phyloP scores from a whole-genome alignment of 139 green algal genomes.

The Chlamydomonas sphaeroides region DNA sequence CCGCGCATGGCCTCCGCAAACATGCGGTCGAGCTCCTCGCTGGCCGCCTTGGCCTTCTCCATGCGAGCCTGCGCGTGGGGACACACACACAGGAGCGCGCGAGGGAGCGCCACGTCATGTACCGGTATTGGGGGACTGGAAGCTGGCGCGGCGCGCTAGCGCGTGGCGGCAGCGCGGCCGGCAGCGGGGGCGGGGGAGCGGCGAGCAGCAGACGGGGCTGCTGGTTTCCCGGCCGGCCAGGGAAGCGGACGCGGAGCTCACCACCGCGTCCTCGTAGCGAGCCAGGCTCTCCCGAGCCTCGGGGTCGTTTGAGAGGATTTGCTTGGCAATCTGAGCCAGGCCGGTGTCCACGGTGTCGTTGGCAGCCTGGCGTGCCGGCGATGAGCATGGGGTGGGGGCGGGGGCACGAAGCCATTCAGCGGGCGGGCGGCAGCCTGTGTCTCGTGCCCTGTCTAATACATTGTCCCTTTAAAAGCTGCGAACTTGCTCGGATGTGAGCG shows the following conservation, averaged over 20 bases:
- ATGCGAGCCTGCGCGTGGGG: slow-evolving; percentile 40
- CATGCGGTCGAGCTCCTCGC: slow-evolving; percentile 64
- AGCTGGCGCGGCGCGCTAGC: too few relatives aligned
- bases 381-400: neutral
- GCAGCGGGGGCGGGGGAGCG: too few relatives aligned
- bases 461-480: neutral
- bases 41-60: slow-evolving; percentile 66
- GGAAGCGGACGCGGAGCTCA: neutral
- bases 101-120: too few relatives aligned
- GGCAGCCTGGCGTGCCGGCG: neutral
- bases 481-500: neutral
- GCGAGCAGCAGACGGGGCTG: too few relatives aligned
- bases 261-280: slow-evolving; percentile 51
- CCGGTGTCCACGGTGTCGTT: neutral
- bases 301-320: slow-evolving; percentile 46
- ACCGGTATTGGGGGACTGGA: too few relatives aligned
- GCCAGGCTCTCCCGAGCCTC: slow-evolving; percentile 42
- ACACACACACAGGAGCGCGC: too few relatives aligned
- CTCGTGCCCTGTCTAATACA: neutral
- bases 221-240: too few relatives aligned
- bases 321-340: slow-evolving; percentile 18
- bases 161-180: too few relatives aligned
- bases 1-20: slow-evolving; percentile 42
- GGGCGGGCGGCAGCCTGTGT: too few relatives aligned
- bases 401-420: neutral